A percentile compares a stretch with the other conserved stretches of the same genome.
Conservation (phyloP, 2,329 filamentous ascomycete genomes). For the Herpotrichia juniperi region DNA sequence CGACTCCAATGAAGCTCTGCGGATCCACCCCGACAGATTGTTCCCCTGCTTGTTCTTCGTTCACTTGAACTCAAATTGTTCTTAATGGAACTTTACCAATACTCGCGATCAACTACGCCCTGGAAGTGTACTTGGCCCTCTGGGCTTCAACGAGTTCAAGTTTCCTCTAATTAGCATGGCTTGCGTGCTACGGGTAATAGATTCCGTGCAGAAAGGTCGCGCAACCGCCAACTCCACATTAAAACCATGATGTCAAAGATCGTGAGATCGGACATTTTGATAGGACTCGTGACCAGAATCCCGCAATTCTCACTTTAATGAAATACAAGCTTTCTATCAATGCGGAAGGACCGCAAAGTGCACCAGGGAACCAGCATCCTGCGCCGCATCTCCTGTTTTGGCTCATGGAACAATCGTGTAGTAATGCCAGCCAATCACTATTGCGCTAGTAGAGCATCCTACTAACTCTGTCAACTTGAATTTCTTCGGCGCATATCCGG, state of each 20-base stretch:
- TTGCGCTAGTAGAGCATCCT: too few species aligned
- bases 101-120: neutral
- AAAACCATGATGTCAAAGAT: neutral
- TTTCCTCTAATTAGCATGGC: neutral
- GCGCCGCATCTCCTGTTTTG: too few species aligned
- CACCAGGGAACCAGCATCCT: too few species aligned
- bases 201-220: neutral
- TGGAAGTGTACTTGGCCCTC: neutral
- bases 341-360: neutral
- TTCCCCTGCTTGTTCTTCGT: neutral
- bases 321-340: too few species aligned
- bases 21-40: neutral
- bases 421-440: neutral
- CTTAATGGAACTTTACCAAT: neutral
- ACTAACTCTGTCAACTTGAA: too few species aligned
- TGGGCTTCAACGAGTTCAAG: neutral
- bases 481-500: too few species aligned
- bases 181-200: neutral
- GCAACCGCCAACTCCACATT: neutral
- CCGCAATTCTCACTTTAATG: neutral
- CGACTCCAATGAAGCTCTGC: neutral
- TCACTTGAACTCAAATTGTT: neutral
- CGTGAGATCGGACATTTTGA: neutral
- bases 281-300: neutral
- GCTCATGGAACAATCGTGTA: too few species aligned